Evolutionary conservation across 2,329 filamentous ascomycete species (phyloP), one percentile per base, ranked within the genome.

Genomic region (Ceratocystis colombiana): DNA sequence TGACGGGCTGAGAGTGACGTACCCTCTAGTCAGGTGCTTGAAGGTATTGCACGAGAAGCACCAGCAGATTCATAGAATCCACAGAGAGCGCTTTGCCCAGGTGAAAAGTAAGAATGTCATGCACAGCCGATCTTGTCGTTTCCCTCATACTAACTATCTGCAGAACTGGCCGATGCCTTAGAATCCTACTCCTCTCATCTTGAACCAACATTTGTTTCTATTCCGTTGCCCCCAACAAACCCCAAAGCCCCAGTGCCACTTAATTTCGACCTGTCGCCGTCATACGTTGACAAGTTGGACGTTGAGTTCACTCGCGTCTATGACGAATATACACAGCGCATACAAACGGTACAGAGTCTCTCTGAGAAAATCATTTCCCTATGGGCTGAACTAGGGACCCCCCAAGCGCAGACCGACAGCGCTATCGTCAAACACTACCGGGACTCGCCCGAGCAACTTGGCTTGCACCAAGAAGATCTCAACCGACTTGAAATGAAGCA

Each of bases 111-210:
- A 71, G 88, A 76, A 37, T 25, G 10, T 15, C 15, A 28, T 59
- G 10, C 22, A 57, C 15, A 37, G 25, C 55, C 2, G 2, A 8
- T n/a, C 8, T 6, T 28, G 17, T 59, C 10, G 5, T 50, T 33
- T 15, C 7, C 30, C 8, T 22, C 37, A 1, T 37, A 64, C 25
- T 50, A n/a, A 59, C 15, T 3, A 20, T 63, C 59, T 48, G 48
- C 71, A 95, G 90, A 96, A 80, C 88, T 99, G 70, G 91, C 91
- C 28, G 86, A 95, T 76, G 93, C 93, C 3, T 86, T 99, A 63
- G 88, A 96, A 74, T 96, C 93, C 4, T 99, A 97, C 75, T 96
- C 94, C 1, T 96, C 90, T 8, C 94, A 97, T 74, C 88, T 99
- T 61, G 94, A 99, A 75, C 79, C 89, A 10, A 88, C 88, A 1